These are phyloP conservation scores for Nakazawaea laoshanensis DNA, from an alignment of 805 yeast species.

Conservation along the genomic window DNA sequence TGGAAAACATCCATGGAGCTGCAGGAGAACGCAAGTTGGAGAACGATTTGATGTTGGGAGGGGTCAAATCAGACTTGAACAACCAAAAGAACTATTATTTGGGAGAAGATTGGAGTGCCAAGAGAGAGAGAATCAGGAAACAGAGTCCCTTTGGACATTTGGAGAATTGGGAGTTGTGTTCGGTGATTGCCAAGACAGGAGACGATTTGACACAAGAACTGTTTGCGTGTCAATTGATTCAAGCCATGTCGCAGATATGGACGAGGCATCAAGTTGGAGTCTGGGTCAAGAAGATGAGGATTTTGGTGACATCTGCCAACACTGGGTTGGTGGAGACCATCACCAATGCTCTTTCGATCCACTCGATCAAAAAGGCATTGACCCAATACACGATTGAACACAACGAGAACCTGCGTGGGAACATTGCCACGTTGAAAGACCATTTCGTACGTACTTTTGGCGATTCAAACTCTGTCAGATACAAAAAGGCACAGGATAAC, in stretches of 20 bases:
- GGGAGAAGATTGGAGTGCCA: slow-evolving; percentile 90
- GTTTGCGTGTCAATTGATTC: slow-evolving; percentile 90
- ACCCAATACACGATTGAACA: slow-evolving; percentile 63
- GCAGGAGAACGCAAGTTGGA: slow-evolving; percentile 91
- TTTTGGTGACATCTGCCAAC: slow-evolving; percentile 80
- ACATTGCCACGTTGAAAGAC: slow-evolving; percentile 65
- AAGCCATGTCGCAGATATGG: slow-evolving; percentile 85
- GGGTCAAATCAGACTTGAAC: slow-evolving; percentile 32
- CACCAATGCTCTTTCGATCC: slow-evolving; percentile 88
- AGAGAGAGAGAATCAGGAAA: slow-evolving; percentile 71
- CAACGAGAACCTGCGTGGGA: slow-evolving; percentile 64
- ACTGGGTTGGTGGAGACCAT: slow-evolving; percentile 95
- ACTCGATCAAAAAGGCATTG: slow-evolving; percentile 87
- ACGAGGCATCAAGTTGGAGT: slow-evolving; percentile 54
- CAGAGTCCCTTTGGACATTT: slow-evolving; percentile 78
- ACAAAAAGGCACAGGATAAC: slow-evolving; percentile 71
- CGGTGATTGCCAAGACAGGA: slow-evolving; percentile 95
- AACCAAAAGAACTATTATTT: slow-evolving; percentile 35
- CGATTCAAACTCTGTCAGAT: slow-evolving; percentile 39
- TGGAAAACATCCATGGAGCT: slow-evolving; percentile 48
- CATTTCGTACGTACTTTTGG: slow-evolving; percentile 80
- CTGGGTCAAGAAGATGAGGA: slow-evolving; percentile 94
- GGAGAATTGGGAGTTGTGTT: slow-evolving; percentile 89
- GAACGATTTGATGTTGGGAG: slow-evolving; percentile 84
- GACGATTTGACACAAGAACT: slow-evolving; percentile 96